Base-by-base conservation (phyloP, 495 filamentous ascomycete genomes). In the Penicillium paxilli region DNA sequence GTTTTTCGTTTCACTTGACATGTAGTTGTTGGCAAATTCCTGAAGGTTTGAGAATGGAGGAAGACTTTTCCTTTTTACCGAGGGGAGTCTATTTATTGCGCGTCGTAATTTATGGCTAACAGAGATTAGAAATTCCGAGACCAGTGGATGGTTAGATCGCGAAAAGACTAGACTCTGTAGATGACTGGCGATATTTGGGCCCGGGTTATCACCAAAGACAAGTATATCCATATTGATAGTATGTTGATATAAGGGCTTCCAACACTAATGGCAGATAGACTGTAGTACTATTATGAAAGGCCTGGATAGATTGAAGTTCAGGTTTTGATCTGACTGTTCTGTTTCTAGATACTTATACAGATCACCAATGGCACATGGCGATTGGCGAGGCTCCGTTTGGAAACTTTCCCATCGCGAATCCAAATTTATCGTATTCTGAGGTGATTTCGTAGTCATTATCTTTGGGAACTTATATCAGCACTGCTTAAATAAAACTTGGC, bases 181-280 rank as follows among this genome's bases (percentile, higher is more conserved):
- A 16, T 30, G 23, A 2, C 4, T 16, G 24, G 44, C 23, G 24
- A 30, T 3, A 5, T 1, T n/a, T 25, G 2, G 12, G 30, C 30
- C 19, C 5, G 5, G 21, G 10, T 1, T 14, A 10, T 26, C 12
- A 26, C 44, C 44, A 47, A 47, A 47, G 17, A 47, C 44, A 1
- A 47, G 44, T 6, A 30, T n/a, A 28, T 47, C 44, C 44, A 47
- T 47, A n/a, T n/a, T n/a, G n/a, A n/a, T n/a, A n/a, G n/a, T n/a
- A 16, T 28, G 44, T 30, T 30, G 28, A n/a, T n/a, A n/a, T n/a
- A n/a, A n/a, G n/a, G n/a, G n/a, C n/a, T n/a, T n/a, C n/a, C n/a
- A n/a, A n/a, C n/a, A n/a, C n/a, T n/a, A n/a, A n/a, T n/a, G n/a
- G n/a, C n/a, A n/a, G n/a, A n/a, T n/a, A n/a, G n/a, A n/a, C n/a